Conservation (phyloP, 306 rosid species). For the Echinosophora koreensis region DNA sequence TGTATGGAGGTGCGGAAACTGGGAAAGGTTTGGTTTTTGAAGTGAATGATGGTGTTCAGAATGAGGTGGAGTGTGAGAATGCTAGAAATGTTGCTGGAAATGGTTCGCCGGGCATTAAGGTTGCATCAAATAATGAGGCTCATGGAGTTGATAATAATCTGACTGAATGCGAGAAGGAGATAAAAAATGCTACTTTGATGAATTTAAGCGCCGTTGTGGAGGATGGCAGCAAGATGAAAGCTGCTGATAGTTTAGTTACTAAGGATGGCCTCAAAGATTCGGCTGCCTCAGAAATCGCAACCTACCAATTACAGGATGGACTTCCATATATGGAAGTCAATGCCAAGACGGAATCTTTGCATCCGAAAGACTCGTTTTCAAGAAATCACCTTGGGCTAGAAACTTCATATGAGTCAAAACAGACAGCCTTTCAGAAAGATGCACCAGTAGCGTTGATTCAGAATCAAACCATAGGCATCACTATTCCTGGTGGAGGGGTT, state of each 20-base stretch:
- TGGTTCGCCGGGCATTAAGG: background rate
- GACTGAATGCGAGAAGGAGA: slow-evolving; percentile 12
- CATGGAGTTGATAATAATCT: slow-evolving; percentile 28
- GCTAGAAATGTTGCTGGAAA: slow-evolving; percentile 30
- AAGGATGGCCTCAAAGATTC: slow-evolving; percentile 16
- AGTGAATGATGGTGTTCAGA: slow-evolving; percentile 35
- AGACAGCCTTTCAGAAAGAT: slow-evolving; percentile 36
- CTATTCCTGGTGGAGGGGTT: slow-evolving; percentile 30
- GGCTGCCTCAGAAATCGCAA: slow-evolving; percentile 1
- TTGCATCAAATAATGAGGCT: slow-evolving; percentile 25
- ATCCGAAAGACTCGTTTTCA: slow-evolving; percentile 5
- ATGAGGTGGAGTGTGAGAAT: slow-evolving; percentile 16
- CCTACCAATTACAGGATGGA: slow-evolving; percentile 35
- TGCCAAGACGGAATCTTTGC: slow-evolving; percentile 33
- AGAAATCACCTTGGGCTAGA: slow-evolving; percentile 9
- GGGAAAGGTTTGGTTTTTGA: slow-evolving; percentile 42
- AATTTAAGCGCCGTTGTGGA: slow-evolving; percentile 4
- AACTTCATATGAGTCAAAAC: slow-evolving; percentile 38
- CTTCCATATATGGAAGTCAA: slow-evolving; percentile 31
- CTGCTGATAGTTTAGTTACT: slow-evolving; percentile 36
- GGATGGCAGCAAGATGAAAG: slow-evolving; percentile 24
- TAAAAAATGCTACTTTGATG: slow-evolving; percentile 17
- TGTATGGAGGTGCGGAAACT: slow-evolving; percentile 11
- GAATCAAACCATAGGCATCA: slow-evolving; percentile 31
- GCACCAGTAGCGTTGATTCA: slow-evolving; percentile 43